Evolutionary conservation across 2,329 filamentous ascomycete species (phyloP), one percentile per base, ranked within the genome.

Genomic region (Aspergillus sp.): DNA sequence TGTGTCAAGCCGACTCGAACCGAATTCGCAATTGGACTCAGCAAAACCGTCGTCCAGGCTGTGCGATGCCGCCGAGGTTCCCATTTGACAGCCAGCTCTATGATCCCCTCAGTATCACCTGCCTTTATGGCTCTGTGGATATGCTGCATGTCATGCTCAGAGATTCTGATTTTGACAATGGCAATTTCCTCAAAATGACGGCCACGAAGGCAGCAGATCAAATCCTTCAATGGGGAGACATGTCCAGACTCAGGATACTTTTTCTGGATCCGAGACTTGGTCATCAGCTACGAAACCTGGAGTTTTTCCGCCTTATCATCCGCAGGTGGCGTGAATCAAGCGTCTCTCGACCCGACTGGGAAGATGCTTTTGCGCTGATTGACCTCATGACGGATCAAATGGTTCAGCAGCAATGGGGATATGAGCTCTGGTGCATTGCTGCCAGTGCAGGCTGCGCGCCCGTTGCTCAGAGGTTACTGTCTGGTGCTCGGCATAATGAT

Each of bases 91-190:
- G 63, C 57, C 65, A 42, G 38, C 59, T 75, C 11, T 73, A 75
- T 58, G 74, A 77, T 65, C 74, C 74, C 6, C 70, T 78, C 17
- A 67, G 69, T 57, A 73, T 77, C 59, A 69, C 67, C 44, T 69
- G 73, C 30, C 65, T 76, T 5, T 75, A 73, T 58, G 73, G 74
- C 50, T 73, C 75, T 30, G 66, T 70, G 39, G 59, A 63, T 19
- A 71, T 75, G 65, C 58, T 76, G 53, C 66, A 64, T 57, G 30
- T 58, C 63, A 67, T 75, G 68, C 64, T 72, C 38, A 57, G 63
- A 21, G 60, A 62, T 17, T 68, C 69, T 15, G 57, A 67, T 32
- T 64, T 72, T 15, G 44, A 55, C 39, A 60, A 64, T 8, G 57
- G 58, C 8, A 52, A 27, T 11, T 55, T 67, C 61, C 49, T 68